These are phyloP conservation scores for Ganoderma resinaceum DNA, from an alignment of 1,284 basidiomycete species.

Conservation along the genomic window DNA sequence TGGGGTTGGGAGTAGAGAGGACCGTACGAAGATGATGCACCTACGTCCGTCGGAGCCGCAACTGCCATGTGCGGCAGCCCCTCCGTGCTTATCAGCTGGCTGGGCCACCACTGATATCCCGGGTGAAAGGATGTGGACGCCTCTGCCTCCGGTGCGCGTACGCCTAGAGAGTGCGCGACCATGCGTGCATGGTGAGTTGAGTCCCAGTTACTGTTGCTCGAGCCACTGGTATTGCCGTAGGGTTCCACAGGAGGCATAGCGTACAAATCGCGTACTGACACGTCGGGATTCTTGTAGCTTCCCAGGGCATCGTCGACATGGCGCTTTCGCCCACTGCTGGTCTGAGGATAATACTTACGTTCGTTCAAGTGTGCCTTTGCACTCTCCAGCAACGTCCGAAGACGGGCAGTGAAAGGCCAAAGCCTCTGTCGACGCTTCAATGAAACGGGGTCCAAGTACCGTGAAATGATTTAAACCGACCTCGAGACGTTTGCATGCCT, in stretches of 20 bases:
- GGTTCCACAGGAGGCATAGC: slow-evolving; percentile 30
- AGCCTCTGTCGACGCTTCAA: slow-evolving; percentile 36
- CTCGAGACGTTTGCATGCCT: slow-evolving; percentile 75
- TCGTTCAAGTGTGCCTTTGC: slow-evolving; percentile 64
- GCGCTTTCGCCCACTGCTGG: slow-evolving; percentile 59
- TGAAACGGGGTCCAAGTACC: background rate
- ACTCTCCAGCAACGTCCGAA: slow-evolving; percentile 75
- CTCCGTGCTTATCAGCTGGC: slow-evolving; percentile 25
- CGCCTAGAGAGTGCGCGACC: slow-evolving; percentile 75
- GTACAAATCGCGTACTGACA: slow-evolving; percentile 53
- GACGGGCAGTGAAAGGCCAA: slow-evolving; percentile 80
- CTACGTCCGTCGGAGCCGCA: slow-evolving; percentile 31
- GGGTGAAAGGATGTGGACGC: slow-evolving; percentile 69
- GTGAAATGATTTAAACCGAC: slow-evolving; percentile 47
- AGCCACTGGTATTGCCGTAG: slow-evolving; percentile 19
- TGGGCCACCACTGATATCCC: slow-evolving; percentile 80
- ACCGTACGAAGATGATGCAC: slow-evolving; percentile 26
- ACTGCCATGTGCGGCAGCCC: slow-evolving; percentile 24
- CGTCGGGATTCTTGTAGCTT: slow-evolving; percentile 55
- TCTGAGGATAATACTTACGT: slow-evolving; percentile 41
- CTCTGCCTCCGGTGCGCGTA: slow-evolving; percentile 65
- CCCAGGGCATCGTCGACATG: slow-evolving; percentile 73
- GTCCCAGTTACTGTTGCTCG: slow-evolving; percentile 46
- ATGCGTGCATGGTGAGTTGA: slow-evolving; percentile 65
- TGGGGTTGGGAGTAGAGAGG: slow-evolving; percentile 21